Evolutionary conservation across 805 yeast species (phyloP).

Genomic region (Zygosaccharomyces lentus): DNA sequence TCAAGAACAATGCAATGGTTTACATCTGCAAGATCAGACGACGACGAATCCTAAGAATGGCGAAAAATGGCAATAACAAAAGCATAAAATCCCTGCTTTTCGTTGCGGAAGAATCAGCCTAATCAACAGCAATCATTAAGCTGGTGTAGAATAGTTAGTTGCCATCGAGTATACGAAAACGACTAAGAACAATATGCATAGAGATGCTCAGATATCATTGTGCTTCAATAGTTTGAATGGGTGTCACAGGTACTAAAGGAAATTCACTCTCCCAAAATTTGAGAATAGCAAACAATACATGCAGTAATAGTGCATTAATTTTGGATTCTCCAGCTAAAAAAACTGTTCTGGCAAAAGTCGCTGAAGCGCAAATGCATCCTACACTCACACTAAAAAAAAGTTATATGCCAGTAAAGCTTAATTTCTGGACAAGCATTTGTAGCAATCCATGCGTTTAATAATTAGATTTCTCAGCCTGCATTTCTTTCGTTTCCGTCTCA

Average conservation of each 20-base stretch:
- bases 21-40: slow-evolving; percentile 46
- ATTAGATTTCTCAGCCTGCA: slow-evolving; percentile 40
- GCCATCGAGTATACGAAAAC: slow-evolving; percentile 66
- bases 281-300: slow-evolving; percentile 60
- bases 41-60: slow-evolving; percentile 53
- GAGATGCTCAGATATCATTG: slow-evolving; percentile 72
- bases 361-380: slow-evolving; percentile 65
- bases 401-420: no score
- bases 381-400: slow-evolving; percentile 50
- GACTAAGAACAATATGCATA: slow-evolving; percentile 52
- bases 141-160: slow-evolving; percentile 65
- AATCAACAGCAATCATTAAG: slow-evolving; percentile 57
- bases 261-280: slow-evolving; percentile 52
- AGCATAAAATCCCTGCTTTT: slow-evolving; percentile 59
- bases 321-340: slow-evolving; percentile 49
- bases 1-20: slow-evolving; percentile 62
- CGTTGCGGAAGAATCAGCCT: slow-evolving; percentile 56
- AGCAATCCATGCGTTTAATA: slow-evolving; percentile 37
- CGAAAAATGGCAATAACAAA: slow-evolving; percentile 62
- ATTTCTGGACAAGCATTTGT: slow-evolving; percentile 37
- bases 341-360: slow-evolving; percentile 75
- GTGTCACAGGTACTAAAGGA: slow-evolving; percentile 61
- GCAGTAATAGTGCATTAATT: slow-evolving; percentile 63
- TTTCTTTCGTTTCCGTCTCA: slow-evolving; percentile 46
- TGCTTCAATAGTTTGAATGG: slow-evolving; percentile 59